A percentile compares a stretch with the other conserved stretches of the same genome.
Evolutionary conservation across 192 early-diverging fungal species (phyloP).

Genomic region (Coemansia sp.): DNA sequence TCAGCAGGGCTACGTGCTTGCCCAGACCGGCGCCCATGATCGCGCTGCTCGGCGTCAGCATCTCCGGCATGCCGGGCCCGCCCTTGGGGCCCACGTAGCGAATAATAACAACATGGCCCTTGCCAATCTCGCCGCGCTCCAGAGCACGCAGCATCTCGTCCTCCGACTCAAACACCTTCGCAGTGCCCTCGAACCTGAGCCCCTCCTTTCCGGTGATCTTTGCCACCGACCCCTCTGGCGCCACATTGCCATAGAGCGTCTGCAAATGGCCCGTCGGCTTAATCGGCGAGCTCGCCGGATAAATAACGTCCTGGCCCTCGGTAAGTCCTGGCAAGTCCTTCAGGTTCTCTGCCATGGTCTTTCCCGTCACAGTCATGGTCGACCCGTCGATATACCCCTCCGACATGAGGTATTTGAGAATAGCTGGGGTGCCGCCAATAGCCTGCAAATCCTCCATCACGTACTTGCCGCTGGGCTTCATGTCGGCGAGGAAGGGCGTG

Average conservation of each 20-base stretch:
- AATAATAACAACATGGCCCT: constrained; percentile 93
- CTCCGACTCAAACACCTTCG: constrained; percentile 91
- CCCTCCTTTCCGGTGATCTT: constrained; percentile 99
- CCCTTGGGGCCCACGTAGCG: constrained; percentile 98
- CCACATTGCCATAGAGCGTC: constrained; percentile 90
- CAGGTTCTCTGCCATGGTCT: constrained; percentile 94
- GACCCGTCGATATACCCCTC: constrained; percentile 86
- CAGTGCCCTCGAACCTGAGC: constrained; percentile 79
- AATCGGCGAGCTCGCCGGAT: constrained; percentile 80
- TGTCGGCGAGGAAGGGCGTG: constrained; percentile 93
- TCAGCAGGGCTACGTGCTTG: constrained; percentile 94
- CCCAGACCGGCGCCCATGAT: constrained; percentile 99
- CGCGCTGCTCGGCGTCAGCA: constrained; percentile 96
- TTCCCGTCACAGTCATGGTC: constrained; percentile 94
- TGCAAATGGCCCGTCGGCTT: constrained; percentile 94
- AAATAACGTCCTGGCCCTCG: constrained; percentile 82
- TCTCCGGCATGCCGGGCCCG: constrained; percentile 99
- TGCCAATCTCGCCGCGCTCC: constrained; percentile 81
- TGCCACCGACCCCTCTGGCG: constrained; percentile 94
- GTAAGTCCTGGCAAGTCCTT: constrained; percentile 66
- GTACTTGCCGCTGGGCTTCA: constrained; percentile 97
- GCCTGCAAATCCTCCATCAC: constrained; percentile 96
- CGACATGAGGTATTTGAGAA: constrained; percentile 90
- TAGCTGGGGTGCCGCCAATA: constrained; percentile 91
- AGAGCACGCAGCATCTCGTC: constrained; percentile 87